Evolutionary conservation across 2,329 filamentous ascomycete genomes (phyloP), one percentile per base, ranked within the genome.

Genomic region (Tolypocladium tundrense): DNA sequence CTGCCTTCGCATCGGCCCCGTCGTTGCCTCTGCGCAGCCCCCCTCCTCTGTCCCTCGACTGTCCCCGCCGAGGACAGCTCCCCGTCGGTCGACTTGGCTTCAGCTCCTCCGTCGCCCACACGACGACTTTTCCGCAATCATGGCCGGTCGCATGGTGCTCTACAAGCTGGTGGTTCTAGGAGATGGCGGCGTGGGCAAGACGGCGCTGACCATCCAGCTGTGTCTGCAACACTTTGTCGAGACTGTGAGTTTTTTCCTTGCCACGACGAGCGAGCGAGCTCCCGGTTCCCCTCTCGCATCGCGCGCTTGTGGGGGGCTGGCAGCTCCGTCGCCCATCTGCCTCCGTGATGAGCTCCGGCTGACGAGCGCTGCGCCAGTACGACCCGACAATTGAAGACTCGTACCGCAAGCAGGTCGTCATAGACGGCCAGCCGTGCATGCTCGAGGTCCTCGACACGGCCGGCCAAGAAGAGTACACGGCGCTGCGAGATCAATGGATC

Each of bases 141-240:
- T 94, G 90, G 86, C 90, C 77, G 89, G 89, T 70, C 92, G 93
- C 81, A 95, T 95, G 91, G 92, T 91, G 71, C 78, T 96, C 73
- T 95, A 96, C 80, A 96, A 96, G 78, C 77, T 96, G 82, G 91
- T 96, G 84, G 91, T 96, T 77, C 79, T 96, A 63, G 92, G 91
- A 67, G 91, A 96, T 73, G 91, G 91, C 77, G 91, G 91, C 75
- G 91, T 96, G 61, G 91, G 91, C 67, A 96, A 96, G 77, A 96
- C 91, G 55, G 91, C 91, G 68, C 79, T 96, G 71, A 96, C 91
- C 59, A 96, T 96, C 71, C 91, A 99, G 86, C 82, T 99, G 68
- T 97, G 94, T 74, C 78, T 97, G 70, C 95, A 97, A 75, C 94
- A 99, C 76, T 99, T 99, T 73, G 92, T 97, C 68, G 93, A 97